phyloP scores from a whole-genome alignment of 192 early-diverging fungal species.

The Rhizophlyctis rosea region DNA sequence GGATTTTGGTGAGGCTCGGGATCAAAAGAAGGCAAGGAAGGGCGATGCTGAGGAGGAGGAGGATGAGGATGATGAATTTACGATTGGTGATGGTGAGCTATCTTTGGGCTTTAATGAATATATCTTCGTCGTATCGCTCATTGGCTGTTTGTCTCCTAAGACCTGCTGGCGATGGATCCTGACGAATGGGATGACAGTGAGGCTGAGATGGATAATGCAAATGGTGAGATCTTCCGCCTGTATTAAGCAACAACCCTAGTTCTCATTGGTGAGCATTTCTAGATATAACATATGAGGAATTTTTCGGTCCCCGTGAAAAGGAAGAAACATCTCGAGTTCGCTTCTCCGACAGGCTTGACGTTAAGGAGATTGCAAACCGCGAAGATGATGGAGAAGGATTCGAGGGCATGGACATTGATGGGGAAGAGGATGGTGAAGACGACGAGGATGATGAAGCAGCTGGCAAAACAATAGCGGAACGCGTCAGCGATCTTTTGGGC shows the following conservation, averaged over 20 bases:
- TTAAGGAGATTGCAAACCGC: slow-evolving; percentile 2
- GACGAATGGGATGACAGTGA: slow-evolving; percentile 62
- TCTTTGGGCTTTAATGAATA: too few species aligned
- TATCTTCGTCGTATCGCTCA: too few species aligned
- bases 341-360: slow-evolving; percentile 5
- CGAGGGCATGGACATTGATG: slow-evolving; percentile 15
- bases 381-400: slow-evolving; percentile 1
- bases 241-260: background rate
- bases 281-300: slow-evolving; percentile 83
- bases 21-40: slow-evolving; percentile 53
- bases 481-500: slow-evolving; percentile 56
- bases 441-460: slow-evolving; percentile 37
- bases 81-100: slow-evolving; percentile 20
- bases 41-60: slow-evolving; percentile 56
- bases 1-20: slow-evolving; percentile 65
- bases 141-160: slow-evolving; percentile 11
- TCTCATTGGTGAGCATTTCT: background rate
- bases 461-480: slow-evolving; percentile 38
- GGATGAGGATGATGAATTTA: slow-evolving; percentile 54
- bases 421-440: slow-evolving; percentile 39
- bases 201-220: slow-evolving; percentile 56
- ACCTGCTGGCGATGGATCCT: slow-evolving; percentile 23
- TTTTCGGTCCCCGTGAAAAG: slow-evolving; percentile 69
- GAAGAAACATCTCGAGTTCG: slow-evolving; percentile 11
- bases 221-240: slow-evolving; percentile 25